These are phyloP conservation scores for Eucalyptus cladocalyx DNA, from an alignment of 345 rosid genomes.

Conservation along the genomic window DNA sequence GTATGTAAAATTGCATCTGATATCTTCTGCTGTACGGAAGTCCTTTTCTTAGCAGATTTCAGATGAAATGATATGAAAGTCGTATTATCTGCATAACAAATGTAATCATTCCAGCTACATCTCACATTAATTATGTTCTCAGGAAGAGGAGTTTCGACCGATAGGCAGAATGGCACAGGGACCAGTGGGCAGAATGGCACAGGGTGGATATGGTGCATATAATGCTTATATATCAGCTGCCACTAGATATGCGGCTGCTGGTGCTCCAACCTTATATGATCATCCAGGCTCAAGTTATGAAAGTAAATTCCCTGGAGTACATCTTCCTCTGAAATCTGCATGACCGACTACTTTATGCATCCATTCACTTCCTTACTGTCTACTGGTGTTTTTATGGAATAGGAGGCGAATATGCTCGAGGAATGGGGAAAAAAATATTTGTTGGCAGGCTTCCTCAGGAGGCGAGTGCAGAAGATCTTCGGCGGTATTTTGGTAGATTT, in stretches of 20 bases:
- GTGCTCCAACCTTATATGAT: conserved; percentile 94
- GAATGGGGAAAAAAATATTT: conserved; percentile 87
- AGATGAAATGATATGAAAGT: neutral
- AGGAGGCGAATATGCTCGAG: conserved; percentile 47
- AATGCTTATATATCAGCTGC: conserved; percentile 97
- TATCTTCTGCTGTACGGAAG: neutral
- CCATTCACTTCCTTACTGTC: neutral
- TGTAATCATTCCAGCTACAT: neutral
- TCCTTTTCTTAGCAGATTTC: neutral
- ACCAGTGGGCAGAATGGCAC: conserved; percentile 52
- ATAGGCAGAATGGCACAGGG: conserved; percentile 47
- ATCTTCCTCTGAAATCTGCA: neutral
- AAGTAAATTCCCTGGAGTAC: conserved; percentile 32
- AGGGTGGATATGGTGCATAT: conserved; percentile 94
- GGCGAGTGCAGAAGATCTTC: conserved; percentile 76
- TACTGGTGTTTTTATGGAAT: neutral
- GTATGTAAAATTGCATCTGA: conserved; percentile 5
- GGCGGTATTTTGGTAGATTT: conserved; percentile 86
- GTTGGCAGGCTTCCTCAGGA: conserved; percentile 98
- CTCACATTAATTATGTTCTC: neutral
- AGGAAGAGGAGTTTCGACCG: conserved; percentile 90
- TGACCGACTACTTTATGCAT: neutral
- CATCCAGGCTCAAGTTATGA: conserved; percentile 69
- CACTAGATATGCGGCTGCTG: conserved; percentile 89
- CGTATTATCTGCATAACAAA: neutral